Evolutionary conservation across 2,329 filamentous ascomycete genomes (phyloP).

Genomic region (Fusarium guadeloupense): DNA sequence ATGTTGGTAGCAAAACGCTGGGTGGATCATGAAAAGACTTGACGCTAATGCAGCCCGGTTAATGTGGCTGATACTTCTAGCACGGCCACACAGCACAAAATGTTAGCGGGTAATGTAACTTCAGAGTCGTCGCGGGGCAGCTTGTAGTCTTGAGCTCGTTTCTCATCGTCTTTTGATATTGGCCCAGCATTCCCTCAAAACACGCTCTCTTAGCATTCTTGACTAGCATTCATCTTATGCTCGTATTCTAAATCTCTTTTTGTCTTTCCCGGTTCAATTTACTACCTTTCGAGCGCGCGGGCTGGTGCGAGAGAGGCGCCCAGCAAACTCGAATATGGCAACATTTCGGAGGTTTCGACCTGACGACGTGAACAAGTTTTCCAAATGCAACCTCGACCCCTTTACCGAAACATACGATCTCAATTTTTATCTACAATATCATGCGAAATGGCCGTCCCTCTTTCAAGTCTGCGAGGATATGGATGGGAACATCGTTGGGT

Average conservation of each 20-base stretch:
- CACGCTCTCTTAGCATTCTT: not conserved
- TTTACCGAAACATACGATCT: slow-evolving; percentile 98
- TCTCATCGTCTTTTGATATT: not conserved
- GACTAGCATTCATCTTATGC: not conserved
- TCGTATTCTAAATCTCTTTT: not conserved
- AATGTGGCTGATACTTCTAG: slow-evolving; percentile 23
- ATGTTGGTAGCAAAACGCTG: slow-evolving; percentile 33
- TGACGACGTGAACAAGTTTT: slow-evolving; percentile 86
- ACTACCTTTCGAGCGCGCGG: not conserved
- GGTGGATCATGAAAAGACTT: slow-evolving; percentile 27
- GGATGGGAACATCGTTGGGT: slow-evolving; percentile 89
- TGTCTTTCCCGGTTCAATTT: not conserved
- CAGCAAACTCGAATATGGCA: slow-evolving; percentile 30
- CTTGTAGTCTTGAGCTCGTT: not conserved
- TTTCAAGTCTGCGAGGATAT: slow-evolving; percentile 92
- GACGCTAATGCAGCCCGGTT: slow-evolving; percentile 24
- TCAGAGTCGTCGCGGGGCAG: slow-evolving; percentile 10
- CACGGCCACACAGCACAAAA: slow-evolving; percentile 28
- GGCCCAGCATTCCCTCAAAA: not conserved
- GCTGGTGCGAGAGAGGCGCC: not conserved
- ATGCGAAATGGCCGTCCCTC: slow-evolving; percentile 93
- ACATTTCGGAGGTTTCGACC: slow-evolving; percentile 87
- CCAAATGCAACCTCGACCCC: slow-evolving; percentile 93
- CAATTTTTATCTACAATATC: slow-evolving; percentile 94
- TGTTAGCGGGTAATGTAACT: not conserved